These are phyloP conservation scores for Fraxinus dipetala DNA, from an alignment of 305 asterid species.

Conservation along the genomic window DNA sequence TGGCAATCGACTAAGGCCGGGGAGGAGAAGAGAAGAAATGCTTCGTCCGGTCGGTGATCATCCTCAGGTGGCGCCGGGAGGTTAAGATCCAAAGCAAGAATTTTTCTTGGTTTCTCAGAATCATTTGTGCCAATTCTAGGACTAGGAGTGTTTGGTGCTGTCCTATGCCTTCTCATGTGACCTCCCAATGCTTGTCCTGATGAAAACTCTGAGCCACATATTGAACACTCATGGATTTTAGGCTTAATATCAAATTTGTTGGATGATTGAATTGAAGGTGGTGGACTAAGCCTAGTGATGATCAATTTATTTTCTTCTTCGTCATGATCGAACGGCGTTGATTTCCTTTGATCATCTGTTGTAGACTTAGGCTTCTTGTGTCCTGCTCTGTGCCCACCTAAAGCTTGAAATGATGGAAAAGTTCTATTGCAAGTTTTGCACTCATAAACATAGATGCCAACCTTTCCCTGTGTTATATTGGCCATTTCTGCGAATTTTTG, in stretches of 20 bases:
- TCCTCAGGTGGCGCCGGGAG: constrained; percentile 75
- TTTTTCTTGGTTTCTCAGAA: constrained; percentile 33
- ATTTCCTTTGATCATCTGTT: constrained; percentile 14
- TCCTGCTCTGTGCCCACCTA: constrained; percentile 89
- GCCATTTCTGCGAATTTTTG: constrained; percentile 40
- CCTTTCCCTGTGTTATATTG: constrained; percentile 13
- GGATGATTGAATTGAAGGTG: constrained; percentile 24
- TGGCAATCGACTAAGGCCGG: constrained; percentile 76
- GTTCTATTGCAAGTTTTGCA: constrained; percentile 73
- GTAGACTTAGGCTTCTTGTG: constrained; percentile 58
- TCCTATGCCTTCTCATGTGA: constrained; percentile 79
- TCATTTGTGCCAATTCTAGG: constrained; percentile 4
- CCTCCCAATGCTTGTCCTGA: constrained; percentile 93
- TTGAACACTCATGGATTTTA: constrained; percentile 68
- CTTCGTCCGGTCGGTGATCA: constrained; percentile 32
- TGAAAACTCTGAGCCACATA: constrained; percentile 72
- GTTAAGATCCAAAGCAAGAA: constrained; percentile 64
- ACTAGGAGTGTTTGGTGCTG: constrained; percentile 22
- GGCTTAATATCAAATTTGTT: constrained; percentile 25
- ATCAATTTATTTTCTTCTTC: constrained; percentile 9
- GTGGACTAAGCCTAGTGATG: constrained; percentile 9
- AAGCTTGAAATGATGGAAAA: constrained; percentile 83
- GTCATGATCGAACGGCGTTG: background rate
- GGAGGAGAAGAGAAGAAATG: constrained; percentile 48
- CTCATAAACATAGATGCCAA: constrained; percentile 46